Conservation (phyloP, 371 early-diverging fungal genomes). For the Mucor mucedo region DNA sequence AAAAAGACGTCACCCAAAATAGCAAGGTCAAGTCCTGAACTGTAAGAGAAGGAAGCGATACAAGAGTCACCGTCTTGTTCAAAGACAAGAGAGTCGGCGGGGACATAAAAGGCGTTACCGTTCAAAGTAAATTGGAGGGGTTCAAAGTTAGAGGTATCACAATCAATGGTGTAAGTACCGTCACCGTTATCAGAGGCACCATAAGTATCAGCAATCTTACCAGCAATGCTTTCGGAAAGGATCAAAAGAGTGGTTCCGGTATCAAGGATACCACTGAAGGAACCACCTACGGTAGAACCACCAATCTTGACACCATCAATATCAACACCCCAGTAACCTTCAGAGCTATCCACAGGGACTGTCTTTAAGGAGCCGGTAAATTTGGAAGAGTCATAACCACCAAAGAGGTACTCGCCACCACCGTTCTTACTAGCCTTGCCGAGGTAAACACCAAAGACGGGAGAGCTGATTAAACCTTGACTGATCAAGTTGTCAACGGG, state of each 20-base stretch:
- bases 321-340: constrained; percentile 53
- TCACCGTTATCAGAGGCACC: constrained; percentile 30
- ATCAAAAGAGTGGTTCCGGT: constrained; percentile 68
- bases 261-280: constrained; percentile 56
- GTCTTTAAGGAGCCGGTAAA: constrained; percentile 56
- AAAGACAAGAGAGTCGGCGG: constrained; percentile 23
- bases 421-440: constrained; percentile 37
- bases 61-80: constrained; percentile 15
- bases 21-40: constrained; percentile 24
- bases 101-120: constrained; percentile 24
- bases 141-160: constrained; percentile 21
- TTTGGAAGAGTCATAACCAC: constrained; percentile 50
- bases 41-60: constrained; percentile 26
- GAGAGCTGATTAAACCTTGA: constrained; percentile 41
- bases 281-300: not conserved
- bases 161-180: constrained; percentile 30
- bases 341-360: constrained; percentile 49
- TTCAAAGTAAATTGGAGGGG: constrained; percentile 25
- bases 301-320: constrained; percentile 35
- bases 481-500: constrained; percentile 48
- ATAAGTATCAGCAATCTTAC: constrained; percentile 21
- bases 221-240: constrained; percentile 44
- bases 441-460: constrained; percentile 41
- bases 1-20: constrained; percentile 56
- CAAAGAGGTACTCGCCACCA: constrained; percentile 52